Base-by-base conservation (phyloP, 306 rosid genomes). In the Prosopis cineraria region DNA sequence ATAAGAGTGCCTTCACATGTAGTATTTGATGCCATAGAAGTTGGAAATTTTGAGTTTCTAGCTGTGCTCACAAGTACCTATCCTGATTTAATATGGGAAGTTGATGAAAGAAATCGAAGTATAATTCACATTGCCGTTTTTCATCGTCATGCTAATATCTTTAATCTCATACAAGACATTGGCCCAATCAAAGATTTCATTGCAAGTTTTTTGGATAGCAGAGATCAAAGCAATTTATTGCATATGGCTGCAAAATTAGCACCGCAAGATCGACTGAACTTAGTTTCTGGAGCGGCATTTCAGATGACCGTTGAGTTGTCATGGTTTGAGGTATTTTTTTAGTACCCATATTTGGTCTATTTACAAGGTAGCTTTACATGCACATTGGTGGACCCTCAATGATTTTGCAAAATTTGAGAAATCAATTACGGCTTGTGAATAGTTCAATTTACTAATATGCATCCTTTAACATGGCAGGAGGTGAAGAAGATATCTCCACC, bases 401-500 rank as follows among this genome's bases (percentile, higher is more conserved):
- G 29, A 67, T 36, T 36, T 4, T 36, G 5, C 6, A 36, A 36
- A 36, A 0, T 36, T 36, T 36, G 6, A 36, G 34, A 36, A 36
- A 36, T 36, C 6, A 36, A 36, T 0, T 36, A 31, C n/a, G n/a
- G n/a, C n/a, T n/a, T 44, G 50, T 44, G 5, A 44, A 44, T 13
- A 14, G n/a, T 3, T 0, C 2, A 0, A 44, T 44, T 41, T 44
- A 44, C 14, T 13, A 44, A 0, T 44, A 16, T 29, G n/a, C n/a
- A 41, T 48, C 4, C 14, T 30, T 33, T 64, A 27, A 55, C 48
- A 24, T 43, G 14, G 4, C 24, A 89, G 85, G 91, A 89, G 75
- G 89, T 89, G 4, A 74, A 83, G 56, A 89, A 80, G 71, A 77
- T 86, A 24, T 81, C 83, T 62, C 81, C 4, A 19, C 82, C 89